Evolutionary conservation across 176 grass and related monocot species (phyloP), one percentile per base, ranked within the genome.

Genomic region (Chrysopogon serrulatus): DNA sequence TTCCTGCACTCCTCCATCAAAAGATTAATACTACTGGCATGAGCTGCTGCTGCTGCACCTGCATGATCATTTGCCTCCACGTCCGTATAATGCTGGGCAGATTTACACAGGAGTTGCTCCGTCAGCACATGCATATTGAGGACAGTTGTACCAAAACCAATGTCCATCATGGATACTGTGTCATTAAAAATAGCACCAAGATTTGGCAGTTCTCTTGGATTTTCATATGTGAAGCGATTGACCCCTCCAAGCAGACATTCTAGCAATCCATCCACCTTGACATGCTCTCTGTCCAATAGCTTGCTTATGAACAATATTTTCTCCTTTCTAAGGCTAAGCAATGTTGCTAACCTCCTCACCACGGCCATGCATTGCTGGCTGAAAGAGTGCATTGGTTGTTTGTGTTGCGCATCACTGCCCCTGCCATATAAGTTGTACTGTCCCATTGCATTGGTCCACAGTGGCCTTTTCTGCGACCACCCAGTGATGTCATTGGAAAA

Each of bases 91-190:
- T 51, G 5, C 8, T 0, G 9, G 14, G 65, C 0, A 0, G 41
- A 71, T 30, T 28, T 35, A 3, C 23, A 42, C 15, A 82, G 17
- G 5, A 23, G 10, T 21, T 6, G 0, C 33, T 32, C 48, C 1
- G 66, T 69, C 14, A 62, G 3, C 8, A 53, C 2, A 35, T 80
- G 78, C 21, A 67, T 4, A 7, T 0, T 0, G 11, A 67, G 0
- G 34, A 28, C 8, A 71, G 2, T 6, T 1, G 0, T 18, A 35
- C 64, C 64, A 35, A 66, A 66, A 21, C 30, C 64, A 0, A 4
- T 0, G 0, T 9, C 64, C 28, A 16, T 6, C 4, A 0, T 32
- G 19, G 7, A n/a, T n/a, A n/a, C n/a, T n/a, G n/a, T n/a, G 21
- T 10, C 2, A 2, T 19, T 10, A 1, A 34, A 65, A 65, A 9